Conservation (phyloP, 257 asterid species). For the Solanum habrochaites region DNA sequence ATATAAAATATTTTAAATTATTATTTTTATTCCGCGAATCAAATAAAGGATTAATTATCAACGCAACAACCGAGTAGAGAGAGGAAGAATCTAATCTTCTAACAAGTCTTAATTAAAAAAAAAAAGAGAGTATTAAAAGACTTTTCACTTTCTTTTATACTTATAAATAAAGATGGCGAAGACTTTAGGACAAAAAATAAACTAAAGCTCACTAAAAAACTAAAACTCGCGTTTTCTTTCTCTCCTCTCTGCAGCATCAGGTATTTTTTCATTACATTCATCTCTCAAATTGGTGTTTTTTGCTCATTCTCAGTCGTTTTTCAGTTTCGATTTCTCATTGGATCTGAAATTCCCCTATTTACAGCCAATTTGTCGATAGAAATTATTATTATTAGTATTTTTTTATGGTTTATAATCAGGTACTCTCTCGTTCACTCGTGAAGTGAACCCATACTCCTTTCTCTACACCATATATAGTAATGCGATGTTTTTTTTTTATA, state of each 20-base stretch:
- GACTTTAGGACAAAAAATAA: background rate
- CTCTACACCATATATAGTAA: too few relatives aligned
- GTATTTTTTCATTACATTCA: background rate
- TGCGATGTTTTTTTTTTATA: too few relatives aligned
- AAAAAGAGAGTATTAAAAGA: too few relatives aligned
- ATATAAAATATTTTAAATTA: too few relatives aligned
- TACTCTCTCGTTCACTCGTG: background rate
- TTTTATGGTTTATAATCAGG: background rate
- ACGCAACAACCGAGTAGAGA: too few relatives aligned
- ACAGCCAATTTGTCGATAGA: background rate
- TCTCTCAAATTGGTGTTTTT: background rate
- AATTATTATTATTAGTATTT: background rate
- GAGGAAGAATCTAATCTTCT: background rate
- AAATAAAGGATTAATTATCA: too few relatives aligned
- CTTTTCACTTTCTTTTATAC: background rate
- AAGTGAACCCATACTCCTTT: background rate
- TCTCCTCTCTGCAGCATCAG: background rate
- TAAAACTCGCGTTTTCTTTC: background rate
- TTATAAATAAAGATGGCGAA: background rate
- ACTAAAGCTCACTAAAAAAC: background rate
- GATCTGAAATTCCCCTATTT: background rate
- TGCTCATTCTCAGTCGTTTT: background rate
- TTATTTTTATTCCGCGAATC: too few relatives aligned
- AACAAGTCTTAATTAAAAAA: background rate
- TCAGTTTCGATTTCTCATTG: background rate